Conservation (phyloP, 371 early-diverging fungal species). For the Lichtheimia ramosa region DNA sequence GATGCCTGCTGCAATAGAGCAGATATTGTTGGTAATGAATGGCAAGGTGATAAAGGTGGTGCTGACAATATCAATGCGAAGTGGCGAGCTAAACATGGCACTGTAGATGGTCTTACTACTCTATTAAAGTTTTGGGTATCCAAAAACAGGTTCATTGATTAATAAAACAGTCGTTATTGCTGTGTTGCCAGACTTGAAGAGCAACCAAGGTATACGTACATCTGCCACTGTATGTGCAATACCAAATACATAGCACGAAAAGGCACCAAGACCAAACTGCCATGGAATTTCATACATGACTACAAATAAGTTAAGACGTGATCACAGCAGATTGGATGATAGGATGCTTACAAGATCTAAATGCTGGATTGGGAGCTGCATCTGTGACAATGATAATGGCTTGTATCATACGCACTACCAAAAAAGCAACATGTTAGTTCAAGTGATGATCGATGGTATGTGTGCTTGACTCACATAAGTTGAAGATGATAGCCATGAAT, state of each 20-base stretch:
- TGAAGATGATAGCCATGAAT: slow-evolving; percentile 26
- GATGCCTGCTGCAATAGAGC: slow-evolving; percentile 26
- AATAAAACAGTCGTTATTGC: background rate
- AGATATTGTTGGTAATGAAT: slow-evolving; percentile 37
- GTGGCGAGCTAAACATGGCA: slow-evolving; percentile 20
- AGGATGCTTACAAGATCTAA: slow-evolving; percentile 18
- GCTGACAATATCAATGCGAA: slow-evolving; percentile 22
- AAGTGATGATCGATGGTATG: background rate
- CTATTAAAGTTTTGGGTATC: slow-evolving; percentile 10
- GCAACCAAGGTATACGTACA: slow-evolving; percentile 20
- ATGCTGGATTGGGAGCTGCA: slow-evolving; percentile 9
- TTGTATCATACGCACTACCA: slow-evolving; percentile 31
- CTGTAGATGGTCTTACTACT: slow-evolving; percentile 23
- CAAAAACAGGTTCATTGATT: too few relatives aligned
- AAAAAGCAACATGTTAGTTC: background rate
- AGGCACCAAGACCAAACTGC: slow-evolving; percentile 37
- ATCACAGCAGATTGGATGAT: background rate
- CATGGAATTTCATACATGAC: slow-evolving; percentile 40
- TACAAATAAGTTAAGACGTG: background rate
- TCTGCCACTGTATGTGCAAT: slow-evolving; percentile 38
- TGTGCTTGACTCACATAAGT: slow-evolving; percentile 23
- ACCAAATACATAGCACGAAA: slow-evolving; percentile 41
- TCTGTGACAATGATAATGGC: slow-evolving; percentile 18
- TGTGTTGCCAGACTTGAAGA: background rate
- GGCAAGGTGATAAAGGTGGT: slow-evolving; percentile 22